A percentile compares a stretch with the other conserved stretches of the same genome.
phyloP scores from a whole-genome alignment of 2,329 filamentous ascomycete species.

The Diaporthe citrichinensis region DNA sequence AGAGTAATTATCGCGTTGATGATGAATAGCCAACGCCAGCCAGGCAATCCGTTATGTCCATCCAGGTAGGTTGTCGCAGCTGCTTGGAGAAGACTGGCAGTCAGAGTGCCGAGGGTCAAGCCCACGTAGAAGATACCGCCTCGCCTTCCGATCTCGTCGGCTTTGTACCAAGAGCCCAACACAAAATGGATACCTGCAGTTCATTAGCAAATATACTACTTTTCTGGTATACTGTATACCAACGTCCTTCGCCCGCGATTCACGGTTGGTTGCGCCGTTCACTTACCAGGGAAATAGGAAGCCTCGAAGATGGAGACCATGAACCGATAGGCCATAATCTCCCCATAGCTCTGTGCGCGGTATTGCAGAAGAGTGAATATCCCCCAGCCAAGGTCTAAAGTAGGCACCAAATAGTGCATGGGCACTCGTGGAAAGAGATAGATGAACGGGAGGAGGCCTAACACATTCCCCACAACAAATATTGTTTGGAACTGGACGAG shows the following conservation, averaged over 20 bases:
- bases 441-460: constrained; percentile 47
- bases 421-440: constrained; percentile 48
- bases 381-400: constrained; percentile 46
- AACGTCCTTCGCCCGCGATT: too few species aligned
- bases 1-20: constrained; percentile 64
- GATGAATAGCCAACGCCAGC: constrained; percentile 42
- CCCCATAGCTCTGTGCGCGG: constrained; percentile 41
- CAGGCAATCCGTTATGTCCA: constrained; percentile 32
- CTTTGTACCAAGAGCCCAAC: constrained; percentile 40
- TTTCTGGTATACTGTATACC: background rate
- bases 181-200: constrained; percentile 34
- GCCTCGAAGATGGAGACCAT: constrained; percentile 41
- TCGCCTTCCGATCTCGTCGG: constrained; percentile 39
- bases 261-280: background rate
- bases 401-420: constrained; percentile 47
- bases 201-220: background rate
- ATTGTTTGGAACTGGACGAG: constrained; percentile 46
- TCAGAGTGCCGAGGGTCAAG: constrained; percentile 38
- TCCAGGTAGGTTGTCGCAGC: constrained; percentile 38
- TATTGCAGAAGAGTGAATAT: constrained; percentile 48
- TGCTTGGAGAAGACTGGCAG: constrained; percentile 40
- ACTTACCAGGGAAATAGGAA: constrained; percentile 24
- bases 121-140: constrained; percentile 51
- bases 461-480: constrained; percentile 45
- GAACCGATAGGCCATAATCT: constrained; percentile 42